These are phyloP conservation scores for Globisporangium spinosum DNA, from an alignment of 352 stramenopile species.

Conservation along the genomic window DNA sequence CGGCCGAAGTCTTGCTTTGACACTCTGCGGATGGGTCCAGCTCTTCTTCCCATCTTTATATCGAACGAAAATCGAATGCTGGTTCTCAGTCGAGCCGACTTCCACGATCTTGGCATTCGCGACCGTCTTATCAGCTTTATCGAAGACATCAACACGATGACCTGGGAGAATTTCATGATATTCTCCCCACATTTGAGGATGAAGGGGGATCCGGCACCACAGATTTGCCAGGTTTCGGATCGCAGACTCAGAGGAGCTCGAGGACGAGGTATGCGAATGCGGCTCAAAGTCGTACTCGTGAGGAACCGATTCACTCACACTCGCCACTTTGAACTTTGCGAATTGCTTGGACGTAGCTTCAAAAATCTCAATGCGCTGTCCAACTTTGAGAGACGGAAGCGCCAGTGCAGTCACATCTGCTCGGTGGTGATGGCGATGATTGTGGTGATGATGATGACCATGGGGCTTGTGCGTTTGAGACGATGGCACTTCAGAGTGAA, in stretches of 20 bases:
- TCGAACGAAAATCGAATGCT: slow-evolving; percentile 21
- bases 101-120: slow-evolving; percentile 24
- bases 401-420: not conserved
- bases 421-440: slow-evolving; percentile 6
- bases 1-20: slow-evolving; percentile 30
- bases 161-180: slow-evolving; percentile 21
- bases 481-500: not conserved
- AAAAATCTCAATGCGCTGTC: slow-evolving; percentile 29
- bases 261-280: not conserved
- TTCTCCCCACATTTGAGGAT: slow-evolving; percentile 23
- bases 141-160: slow-evolving; percentile 29
- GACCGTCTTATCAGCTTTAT: slow-evolving; percentile 21
- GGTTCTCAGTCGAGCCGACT: slow-evolving; percentile 5
- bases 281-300: slow-evolving; percentile 31
- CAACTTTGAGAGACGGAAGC: slow-evolving; percentile 20
- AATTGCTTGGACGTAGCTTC: slow-evolving; percentile 26
- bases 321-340: slow-evolving; percentile 26
- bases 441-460: slow-evolving; percentile 7
- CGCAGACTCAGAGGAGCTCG: not conserved
- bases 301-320: slow-evolving; percentile 10
- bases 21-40: slow-evolving; percentile 24
- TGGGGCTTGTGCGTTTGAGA: not conserved
- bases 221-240: slow-evolving; percentile 19
- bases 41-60: slow-evolving; percentile 27
- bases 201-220: slow-evolving; percentile 25